These are phyloP conservation scores for Dendrobium officinale DNA, from an alignment of 106 monocot genomes.

Conservation along the genomic window DNA sequence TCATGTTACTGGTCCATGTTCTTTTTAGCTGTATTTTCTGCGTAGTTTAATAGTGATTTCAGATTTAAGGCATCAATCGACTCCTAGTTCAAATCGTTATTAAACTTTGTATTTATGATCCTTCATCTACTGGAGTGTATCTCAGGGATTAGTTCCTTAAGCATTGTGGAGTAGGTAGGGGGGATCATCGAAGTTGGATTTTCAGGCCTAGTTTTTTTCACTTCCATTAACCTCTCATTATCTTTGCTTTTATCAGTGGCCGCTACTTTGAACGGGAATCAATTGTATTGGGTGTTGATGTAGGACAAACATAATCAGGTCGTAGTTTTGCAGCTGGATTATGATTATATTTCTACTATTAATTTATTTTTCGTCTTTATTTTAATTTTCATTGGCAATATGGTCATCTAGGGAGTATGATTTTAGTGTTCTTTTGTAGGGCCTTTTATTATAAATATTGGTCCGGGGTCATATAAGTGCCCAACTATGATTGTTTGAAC, in stretches of 20 bases:
- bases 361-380: no score
- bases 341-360: no score
- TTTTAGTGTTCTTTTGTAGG: no score
- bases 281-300: not conserved
- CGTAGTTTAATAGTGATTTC: not conserved
- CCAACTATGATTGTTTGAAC: not conserved
- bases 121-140: no score
- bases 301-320: not conserved
- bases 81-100: no score
- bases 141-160: no score
- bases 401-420: no score
- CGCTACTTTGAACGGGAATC: not conserved
- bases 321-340: not conserved
- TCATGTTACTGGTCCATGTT: not conserved
- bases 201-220: not conserved
- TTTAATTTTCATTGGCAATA: no score
- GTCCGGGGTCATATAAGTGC: not conserved
- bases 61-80: slow-evolving; percentile 1
- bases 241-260: not conserved
- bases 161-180: no score
- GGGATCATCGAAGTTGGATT: not conserved
- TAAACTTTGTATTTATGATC: no score
- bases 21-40: not conserved
- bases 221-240: not conserved
- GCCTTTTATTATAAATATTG: no score